Percentiles rank a stretch among this genome's conserved stretches.
Conservation (phyloP, 257 asterid species). For the Solanum paucissectum region DNA sequence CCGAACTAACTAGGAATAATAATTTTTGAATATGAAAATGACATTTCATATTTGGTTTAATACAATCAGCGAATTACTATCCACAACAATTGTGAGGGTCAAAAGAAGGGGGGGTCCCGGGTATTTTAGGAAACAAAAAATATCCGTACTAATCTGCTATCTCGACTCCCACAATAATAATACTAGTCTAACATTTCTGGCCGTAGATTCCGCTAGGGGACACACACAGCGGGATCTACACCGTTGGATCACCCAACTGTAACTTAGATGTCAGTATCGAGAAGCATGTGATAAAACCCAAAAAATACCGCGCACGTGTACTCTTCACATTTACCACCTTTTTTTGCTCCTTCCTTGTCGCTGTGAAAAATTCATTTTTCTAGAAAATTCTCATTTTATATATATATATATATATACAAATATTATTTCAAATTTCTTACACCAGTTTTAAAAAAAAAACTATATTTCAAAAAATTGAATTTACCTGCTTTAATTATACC, state of each 20-base stretch:
- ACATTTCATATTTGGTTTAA: background rate
- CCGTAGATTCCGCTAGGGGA: background rate
- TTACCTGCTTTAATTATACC: background rate
- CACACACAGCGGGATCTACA: conserved; percentile 7
- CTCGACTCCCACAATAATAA: background rate
- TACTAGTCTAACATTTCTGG: background rate
- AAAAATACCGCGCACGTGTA: conserved; percentile 48
- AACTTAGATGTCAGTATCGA: conserved; percentile 3
- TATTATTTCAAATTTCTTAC: background rate
- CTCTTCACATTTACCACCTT: conserved; percentile 19
- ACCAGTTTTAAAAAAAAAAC: background rate
- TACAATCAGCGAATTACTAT: background rate
- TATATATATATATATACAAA: background rate
- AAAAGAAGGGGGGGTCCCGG: background rate
- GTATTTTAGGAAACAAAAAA: conserved; percentile 1
- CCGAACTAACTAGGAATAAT: background rate
- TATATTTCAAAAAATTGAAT: conserved; percentile 7
- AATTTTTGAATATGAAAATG: background rate
- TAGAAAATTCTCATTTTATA: conserved; percentile 4
- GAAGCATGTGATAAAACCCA: background rate
- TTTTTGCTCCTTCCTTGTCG: conserved; percentile 38
- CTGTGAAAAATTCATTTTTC: conserved; percentile 25
- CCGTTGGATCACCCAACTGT: conserved; percentile 11
- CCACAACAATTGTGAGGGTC: background rate
- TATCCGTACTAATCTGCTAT: background rate